Percentiles rank a stretch among this genome's conserved stretches.
phyloP scores from a whole-genome alignment of 257 asterid species.

The Cynanchum wilfordii region DNA sequence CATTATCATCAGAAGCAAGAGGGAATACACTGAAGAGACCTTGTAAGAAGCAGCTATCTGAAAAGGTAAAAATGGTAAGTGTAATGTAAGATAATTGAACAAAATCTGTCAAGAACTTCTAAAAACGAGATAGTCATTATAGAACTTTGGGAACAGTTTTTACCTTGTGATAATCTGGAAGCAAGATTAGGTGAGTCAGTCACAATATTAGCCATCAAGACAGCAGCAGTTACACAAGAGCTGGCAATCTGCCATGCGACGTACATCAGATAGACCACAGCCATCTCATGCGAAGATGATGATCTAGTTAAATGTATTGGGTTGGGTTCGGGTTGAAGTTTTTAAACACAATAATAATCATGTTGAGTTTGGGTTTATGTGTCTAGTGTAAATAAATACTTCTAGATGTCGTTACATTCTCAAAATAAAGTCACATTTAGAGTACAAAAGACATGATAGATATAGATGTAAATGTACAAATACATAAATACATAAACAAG shows the following conservation, averaged over 20 bases:
- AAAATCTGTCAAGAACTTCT: not conserved
- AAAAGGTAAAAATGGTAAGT: constrained; percentile 1
- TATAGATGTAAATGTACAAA: too few relatives aligned
- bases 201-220: constrained; percentile 70
- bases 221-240: constrained; percentile 77
- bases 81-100: constrained; percentile 12
- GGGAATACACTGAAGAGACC: constrained; percentile 64
- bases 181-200: constrained; percentile 49
- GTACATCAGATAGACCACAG: constrained; percentile 2
- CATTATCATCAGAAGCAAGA: constrained; percentile 56
- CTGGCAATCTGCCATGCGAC: constrained; percentile 54
- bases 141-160: constrained; percentile 15
- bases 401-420: too few relatives aligned
- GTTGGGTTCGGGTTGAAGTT: too few relatives aligned
- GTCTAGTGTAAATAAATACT: too few relatives aligned
- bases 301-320: too few relatives aligned
- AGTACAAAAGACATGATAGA: too few relatives aligned
- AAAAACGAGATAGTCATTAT: constrained; percentile 2
- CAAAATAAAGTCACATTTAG: too few relatives aligned
- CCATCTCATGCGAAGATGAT: not conserved
- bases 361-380: too few relatives aligned
- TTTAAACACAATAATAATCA: too few relatives aligned
- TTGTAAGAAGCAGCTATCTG: constrained; percentile 67
- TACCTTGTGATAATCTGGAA: constrained; percentile 60
- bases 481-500: too few relatives aligned